These are phyloP conservation scores for Cladobotryum protrusum DNA, from an alignment of 2,329 filamentous ascomycete species.

Conservation along the genomic window DNA sequence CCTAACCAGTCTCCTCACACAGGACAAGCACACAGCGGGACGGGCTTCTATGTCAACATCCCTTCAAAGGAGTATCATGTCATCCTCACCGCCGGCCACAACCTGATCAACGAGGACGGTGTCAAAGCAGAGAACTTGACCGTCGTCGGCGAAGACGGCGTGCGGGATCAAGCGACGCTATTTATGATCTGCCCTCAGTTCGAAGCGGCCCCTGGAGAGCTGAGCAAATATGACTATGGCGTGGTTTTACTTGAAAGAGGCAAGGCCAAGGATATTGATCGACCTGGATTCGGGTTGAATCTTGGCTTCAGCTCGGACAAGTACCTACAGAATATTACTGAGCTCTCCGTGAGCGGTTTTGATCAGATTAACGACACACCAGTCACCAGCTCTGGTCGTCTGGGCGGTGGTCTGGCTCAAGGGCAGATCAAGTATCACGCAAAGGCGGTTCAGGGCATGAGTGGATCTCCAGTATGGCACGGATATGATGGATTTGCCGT, in stretches of 20 bases:
- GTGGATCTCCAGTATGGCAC: conserved; percentile 5
- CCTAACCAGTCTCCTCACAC: too few relatives aligned
- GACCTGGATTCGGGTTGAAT: conserved; percentile 3
- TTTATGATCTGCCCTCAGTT: conserved; percentile 4
- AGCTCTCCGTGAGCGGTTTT: background rate
- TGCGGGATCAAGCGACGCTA: background rate
- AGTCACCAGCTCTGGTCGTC: background rate
- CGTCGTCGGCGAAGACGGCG: background rate
- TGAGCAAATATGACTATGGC: conserved; percentile 3
- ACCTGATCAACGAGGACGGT: conserved; percentile 1
- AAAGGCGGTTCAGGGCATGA: conserved; percentile 3
- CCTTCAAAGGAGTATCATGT: background rate
- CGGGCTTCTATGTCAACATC: conserved; percentile 7
- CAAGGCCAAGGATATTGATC: background rate
- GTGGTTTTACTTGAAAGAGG: background rate
- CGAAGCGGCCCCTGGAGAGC: background rate
- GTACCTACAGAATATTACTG: background rate
- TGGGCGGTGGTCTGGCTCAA: too few relatives aligned
- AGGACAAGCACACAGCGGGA: background rate
- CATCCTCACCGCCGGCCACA: conserved; percentile 5
- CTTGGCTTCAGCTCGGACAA: background rate
- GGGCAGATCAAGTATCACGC: background rate
- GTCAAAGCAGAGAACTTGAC: background rate
- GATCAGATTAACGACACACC: background rate
- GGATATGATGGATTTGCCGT: conserved; percentile 1